Conservation (phyloP, 2,329 filamentous ascomycete species). For the Pseudogymnoascus sp. region DNA sequence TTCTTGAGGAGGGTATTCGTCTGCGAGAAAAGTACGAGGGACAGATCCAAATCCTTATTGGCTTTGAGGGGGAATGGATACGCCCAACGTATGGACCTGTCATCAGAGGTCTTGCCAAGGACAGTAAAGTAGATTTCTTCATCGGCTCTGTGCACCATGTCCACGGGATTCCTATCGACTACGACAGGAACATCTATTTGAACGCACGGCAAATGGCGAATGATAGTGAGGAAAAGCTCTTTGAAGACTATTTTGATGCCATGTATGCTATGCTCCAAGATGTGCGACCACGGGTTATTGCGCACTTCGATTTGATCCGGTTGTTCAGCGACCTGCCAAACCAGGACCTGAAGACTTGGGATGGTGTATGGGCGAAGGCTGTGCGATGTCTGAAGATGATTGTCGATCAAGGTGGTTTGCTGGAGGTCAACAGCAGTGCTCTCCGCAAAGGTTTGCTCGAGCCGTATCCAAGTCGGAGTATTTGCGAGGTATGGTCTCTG, state of each 20-base stretch:
- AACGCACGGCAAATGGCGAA: slow-evolving; percentile 31
- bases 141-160: slow-evolving; percentile 91
- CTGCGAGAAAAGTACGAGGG: slow-evolving; percentile 63
- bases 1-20: slow-evolving; percentile 67
- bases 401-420: slow-evolving; percentile 66
- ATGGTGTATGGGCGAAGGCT: slow-evolving; percentile 68
- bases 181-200: slow-evolving; percentile 61
- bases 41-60: slow-evolving; percentile 74
- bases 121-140: slow-evolving; percentile 75
- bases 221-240: slow-evolving; percentile 66
- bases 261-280: slow-evolving; percentile 74
- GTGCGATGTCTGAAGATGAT: slow-evolving; percentile 68
- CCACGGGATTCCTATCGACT: slow-evolving; percentile 82
- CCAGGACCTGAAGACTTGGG: slow-evolving; percentile 47
- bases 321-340: slow-evolving; percentile 60
- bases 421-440: slow-evolving; percentile 86
- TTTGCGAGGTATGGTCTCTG: slow-evolving; percentile 61
- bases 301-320: slow-evolving; percentile 89
- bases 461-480: slow-evolving; percentile 75
- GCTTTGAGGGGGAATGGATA: slow-evolving; percentile 93
- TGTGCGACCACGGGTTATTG: slow-evolving; percentile 71
- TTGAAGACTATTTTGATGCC: slow-evolving; percentile 79
- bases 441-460: slow-evolving; percentile 84
- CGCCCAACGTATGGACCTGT: slow-evolving; percentile 54
- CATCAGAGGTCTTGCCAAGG: slow-evolving; percentile 51